Evolutionary conservation across 805 yeast species (phyloP).

Genomic region (Metschnikowia baotianmanensis): DNA sequence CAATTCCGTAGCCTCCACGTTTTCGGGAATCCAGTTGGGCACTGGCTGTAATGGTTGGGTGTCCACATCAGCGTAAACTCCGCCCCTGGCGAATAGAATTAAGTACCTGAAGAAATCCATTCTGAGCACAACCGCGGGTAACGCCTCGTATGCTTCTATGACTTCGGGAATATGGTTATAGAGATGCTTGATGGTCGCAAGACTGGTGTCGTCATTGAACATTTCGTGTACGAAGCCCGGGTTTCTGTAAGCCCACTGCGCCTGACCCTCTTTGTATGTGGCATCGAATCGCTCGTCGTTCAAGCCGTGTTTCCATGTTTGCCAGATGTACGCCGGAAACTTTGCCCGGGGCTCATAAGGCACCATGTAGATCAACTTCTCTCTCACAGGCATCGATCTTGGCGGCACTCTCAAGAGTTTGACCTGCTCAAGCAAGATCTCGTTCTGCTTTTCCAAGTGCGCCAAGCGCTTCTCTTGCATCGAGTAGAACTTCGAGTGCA

Average conservation of each 20-base stretch:
- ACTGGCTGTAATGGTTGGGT: constrained; percentile 75
- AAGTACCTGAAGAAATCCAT: constrained; percentile 86
- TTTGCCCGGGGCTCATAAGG: constrained; percentile 68
- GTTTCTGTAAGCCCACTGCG: constrained; percentile 70
- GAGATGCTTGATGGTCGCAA: constrained; percentile 58
- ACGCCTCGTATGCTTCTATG: constrained; percentile 58
- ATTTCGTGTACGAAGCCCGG: constrained; percentile 78
- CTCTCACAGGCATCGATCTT: constrained; percentile 34
- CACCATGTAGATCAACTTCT: constrained; percentile 64
- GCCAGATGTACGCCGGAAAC: constrained; percentile 86
- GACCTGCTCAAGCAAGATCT: constrained; percentile 60
- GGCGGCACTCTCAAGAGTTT: constrained; percentile 49
- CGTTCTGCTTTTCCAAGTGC: constrained; percentile 54
- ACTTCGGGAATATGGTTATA: constrained; percentile 68
- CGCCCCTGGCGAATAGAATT: constrained; percentile 86
- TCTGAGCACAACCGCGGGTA: constrained; percentile 64
- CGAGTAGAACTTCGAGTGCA: constrained; percentile 55
- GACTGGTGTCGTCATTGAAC: constrained; percentile 73
- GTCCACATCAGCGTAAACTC: constrained; percentile 83
- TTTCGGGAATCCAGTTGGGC: constrained; percentile 82
- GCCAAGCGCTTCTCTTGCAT: constrained; percentile 64
- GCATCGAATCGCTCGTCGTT: constrained; percentile 57
- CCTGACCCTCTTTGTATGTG: constrained; percentile 46
- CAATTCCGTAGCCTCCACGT: constrained; percentile 58
- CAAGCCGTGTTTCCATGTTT: constrained; percentile 80